Percentiles rank a stretch among this genome's conserved stretches.
Evolutionary conservation across 2,329 filamentous ascomycete genomes (phyloP).

Genomic region (Sporothrix brunneoviolacea): DNA sequence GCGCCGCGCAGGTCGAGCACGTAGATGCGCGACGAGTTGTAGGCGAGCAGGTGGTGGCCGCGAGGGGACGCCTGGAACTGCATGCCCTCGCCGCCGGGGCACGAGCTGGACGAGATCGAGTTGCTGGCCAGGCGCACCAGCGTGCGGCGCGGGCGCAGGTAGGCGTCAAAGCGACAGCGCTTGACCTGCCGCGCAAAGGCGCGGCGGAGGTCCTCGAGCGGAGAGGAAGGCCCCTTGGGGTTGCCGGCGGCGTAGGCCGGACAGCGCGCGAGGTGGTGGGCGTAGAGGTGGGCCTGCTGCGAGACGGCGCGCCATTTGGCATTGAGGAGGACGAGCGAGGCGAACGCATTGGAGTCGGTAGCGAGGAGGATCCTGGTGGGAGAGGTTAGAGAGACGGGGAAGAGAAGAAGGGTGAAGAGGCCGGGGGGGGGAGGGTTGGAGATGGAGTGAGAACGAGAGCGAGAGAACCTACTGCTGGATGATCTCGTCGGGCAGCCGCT

Average conservation of each 20-base stretch:
- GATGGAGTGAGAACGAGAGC: neutral
- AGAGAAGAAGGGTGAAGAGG: neutral
- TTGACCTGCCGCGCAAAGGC: constrained; percentile 66
- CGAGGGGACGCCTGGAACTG: constrained; percentile 73
- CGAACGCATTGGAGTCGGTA: constrained; percentile 57
- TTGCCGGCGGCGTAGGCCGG: constrained; percentile 48
- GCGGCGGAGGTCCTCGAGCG: constrained; percentile 46
- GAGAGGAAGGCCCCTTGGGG: constrained; percentile 27
- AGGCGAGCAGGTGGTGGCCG: constrained; percentile 68
- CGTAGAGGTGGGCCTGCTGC: constrained; percentile 57
- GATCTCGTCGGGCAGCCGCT: constrained; percentile 59
- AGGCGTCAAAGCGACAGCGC: constrained; percentile 70
- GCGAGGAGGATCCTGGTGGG: constrained; percentile 50
- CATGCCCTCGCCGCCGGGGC: constrained; percentile 77
- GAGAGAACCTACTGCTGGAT: constrained; percentile 54
- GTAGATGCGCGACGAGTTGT: constrained; percentile 80
- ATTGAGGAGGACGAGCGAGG: constrained; percentile 59
- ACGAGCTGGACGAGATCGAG: constrained; percentile 76
- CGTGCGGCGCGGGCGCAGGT: constrained; percentile 62
- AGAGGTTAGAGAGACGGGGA: neutral
- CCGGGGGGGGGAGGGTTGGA: too few relatives aligned
- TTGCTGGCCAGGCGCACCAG: constrained; percentile 75
- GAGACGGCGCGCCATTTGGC: constrained; percentile 59
- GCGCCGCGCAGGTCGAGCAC: constrained; percentile 58
- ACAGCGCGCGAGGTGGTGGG: constrained; percentile 54